Conservation (phyloP, 2,329 filamentous ascomycete genomes). For the Arthroderma uncinatum region DNA sequence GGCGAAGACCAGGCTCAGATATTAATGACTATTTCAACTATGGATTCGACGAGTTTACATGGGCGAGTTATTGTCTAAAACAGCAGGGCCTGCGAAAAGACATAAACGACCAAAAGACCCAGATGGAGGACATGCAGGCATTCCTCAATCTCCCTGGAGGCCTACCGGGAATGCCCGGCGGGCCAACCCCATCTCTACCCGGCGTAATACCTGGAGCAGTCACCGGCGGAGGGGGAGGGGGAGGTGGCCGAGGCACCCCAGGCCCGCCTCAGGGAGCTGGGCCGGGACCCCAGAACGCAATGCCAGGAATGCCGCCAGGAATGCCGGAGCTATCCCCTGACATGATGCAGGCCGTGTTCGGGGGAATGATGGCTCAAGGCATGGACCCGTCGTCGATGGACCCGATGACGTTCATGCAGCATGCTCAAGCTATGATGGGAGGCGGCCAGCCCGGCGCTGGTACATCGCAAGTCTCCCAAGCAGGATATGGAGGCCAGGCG, state of each 20-base stretch:
- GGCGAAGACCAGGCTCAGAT: conserved; percentile 88
- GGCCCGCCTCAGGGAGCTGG: conserved; percentile 12
- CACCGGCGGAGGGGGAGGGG: conserved; percentile 6
- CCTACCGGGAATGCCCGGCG: conserved; percentile 37
- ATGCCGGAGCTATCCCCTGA: conserved; percentile 44
- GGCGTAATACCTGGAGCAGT: conserved; percentile 18
- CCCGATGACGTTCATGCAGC: conserved; percentile 44
- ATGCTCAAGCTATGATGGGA: conserved; percentile 42
- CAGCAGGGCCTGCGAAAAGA: conserved; percentile 70
- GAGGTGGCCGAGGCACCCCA: conserved; percentile 6
- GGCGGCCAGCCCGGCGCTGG: conserved; percentile 31
- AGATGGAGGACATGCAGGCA: conserved; percentile 50
- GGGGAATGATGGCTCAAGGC: conserved; percentile 44
- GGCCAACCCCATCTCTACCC: conserved; percentile 22
- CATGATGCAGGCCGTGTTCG: conserved; percentile 50
- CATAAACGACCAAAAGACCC: conserved; percentile 67
- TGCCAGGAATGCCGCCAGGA: conserved; percentile 38
- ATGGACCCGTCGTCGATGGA: conserved; percentile 45
- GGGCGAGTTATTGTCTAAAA: conserved; percentile 85
- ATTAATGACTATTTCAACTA: conserved; percentile 98
- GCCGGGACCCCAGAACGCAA: conserved; percentile 15
- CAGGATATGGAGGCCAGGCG: conserved; percentile 26
- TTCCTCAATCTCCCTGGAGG: conserved; percentile 42
- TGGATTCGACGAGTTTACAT: conserved; percentile 96
- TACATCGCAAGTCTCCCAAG: conserved; percentile 27